phyloP scores from a whole-genome alignment of 2,329 filamentous ascomycete species.

The Pseudogymnoascus sp. region DNA sequence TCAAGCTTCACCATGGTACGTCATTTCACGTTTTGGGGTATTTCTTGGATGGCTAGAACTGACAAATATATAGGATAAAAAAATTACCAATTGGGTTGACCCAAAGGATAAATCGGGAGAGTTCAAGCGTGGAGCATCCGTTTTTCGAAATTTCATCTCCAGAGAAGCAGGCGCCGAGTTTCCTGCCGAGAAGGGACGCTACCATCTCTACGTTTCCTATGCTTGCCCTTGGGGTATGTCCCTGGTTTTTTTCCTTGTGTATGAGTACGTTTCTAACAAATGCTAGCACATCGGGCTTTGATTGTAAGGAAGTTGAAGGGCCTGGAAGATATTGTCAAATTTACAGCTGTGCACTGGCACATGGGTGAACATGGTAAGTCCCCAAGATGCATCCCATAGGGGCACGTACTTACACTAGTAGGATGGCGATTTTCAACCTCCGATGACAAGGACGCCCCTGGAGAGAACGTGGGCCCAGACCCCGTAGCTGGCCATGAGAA shows the following conservation, averaged over 20 bases:
- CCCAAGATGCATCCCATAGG: neutral
- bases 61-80: slow-evolving; percentile 26
- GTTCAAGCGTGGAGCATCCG: slow-evolving; percentile 80
- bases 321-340: slow-evolving; percentile 69
- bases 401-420: neutral
- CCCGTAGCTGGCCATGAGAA: slow-evolving; percentile 52
- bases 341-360: slow-evolving; percentile 43
- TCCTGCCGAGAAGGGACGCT: slow-evolving; percentile 72
- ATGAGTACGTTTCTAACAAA: neutral
- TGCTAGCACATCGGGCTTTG: slow-evolving; percentile 61
- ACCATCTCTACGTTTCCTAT: slow-evolving; percentile 79
- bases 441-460: slow-evolving; percentile 47
- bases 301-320: slow-evolving; percentile 89
- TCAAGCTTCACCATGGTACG: slow-evolving; percentile 36
- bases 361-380: slow-evolving; percentile 47
- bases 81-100: slow-evolving; percentile 78
- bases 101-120: slow-evolving; percentile 72
- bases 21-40: neutral
- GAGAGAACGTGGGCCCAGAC: slow-evolving; percentile 56
- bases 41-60: neutral
- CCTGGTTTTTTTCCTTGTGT: neutral
- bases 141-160: slow-evolving; percentile 64
- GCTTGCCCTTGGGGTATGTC: slow-evolving; percentile 49
- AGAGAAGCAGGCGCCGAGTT: slow-evolving; percentile 54
- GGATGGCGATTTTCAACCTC: slow-evolving; percentile 57